Evolutionary conservation across 2,329 filamentous ascomycete genomes (phyloP).

Genomic region (Fonsecaea monophora): DNA sequence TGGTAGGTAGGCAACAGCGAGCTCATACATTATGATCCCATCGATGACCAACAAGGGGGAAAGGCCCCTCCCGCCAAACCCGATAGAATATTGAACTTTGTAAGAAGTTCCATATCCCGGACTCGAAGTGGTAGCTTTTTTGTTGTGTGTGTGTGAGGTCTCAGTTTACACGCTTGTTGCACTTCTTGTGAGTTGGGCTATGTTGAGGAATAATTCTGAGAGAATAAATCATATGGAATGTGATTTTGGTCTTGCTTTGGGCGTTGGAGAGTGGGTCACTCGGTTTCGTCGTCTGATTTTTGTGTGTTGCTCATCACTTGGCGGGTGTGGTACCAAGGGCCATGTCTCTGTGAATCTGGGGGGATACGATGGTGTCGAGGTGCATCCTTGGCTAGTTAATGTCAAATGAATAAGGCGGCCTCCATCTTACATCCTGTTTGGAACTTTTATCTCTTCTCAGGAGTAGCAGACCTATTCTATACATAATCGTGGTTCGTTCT

Average conservation of each 20-base stretch:
- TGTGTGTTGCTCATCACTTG: not conserved
- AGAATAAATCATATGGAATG: not conserved
- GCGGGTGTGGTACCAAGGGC: not conserved
- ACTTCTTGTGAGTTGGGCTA: slow-evolving; percentile 4
- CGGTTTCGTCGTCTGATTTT: not conserved
- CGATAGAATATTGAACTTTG: slow-evolving; percentile 4
- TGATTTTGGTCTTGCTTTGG: not conserved
- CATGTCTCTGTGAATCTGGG: not conserved
- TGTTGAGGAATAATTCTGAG: not conserved
- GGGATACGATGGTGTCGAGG: not conserved
- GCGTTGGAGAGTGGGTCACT: not conserved
- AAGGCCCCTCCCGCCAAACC: slow-evolving; percentile 8
- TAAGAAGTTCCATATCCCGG: slow-evolving; percentile 2
- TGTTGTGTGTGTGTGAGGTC: not conserved
- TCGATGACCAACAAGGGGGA: not conserved
- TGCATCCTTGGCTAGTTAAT: not conserved
- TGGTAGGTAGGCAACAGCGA: not conserved
- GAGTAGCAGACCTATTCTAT: not conserved
- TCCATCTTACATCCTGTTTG: not conserved
- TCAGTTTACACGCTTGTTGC: not conserved
- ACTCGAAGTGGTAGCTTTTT: slow-evolving; percentile 1
- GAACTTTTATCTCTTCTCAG: not conserved
- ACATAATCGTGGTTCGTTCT: not conserved
- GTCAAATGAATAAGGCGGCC: not conserved
- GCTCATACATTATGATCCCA: not conserved